Base-by-base conservation (phyloP, 1,139 yeast genomes). In the Yarrowia galli region DNA sequence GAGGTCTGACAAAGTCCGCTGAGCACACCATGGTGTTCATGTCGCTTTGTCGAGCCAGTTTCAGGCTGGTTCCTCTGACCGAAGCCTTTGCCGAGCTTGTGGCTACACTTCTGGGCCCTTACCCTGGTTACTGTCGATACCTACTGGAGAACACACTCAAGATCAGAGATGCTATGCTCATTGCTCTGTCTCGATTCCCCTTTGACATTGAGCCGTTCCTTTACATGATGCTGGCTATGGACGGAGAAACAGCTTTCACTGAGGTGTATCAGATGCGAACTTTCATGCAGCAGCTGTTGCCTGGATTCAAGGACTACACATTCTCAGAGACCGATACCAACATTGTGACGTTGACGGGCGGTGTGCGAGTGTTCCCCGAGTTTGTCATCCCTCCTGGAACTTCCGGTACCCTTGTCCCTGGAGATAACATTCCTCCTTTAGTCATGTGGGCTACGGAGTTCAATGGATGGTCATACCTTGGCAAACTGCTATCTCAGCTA, bases 381-480 rank as follows among this genome's bases (percentile, higher is more conserved):
- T 70, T 79, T 23, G 67, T 82, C 43, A 73, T 85, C 28, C 83
- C 84, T 2, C 75, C 79, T n/a, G 88, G 89, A 3, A 89, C 97
- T 0, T 84, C 82, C 69, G 98, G 95, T 2, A 89, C 88, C 72
- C 78, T 91, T 0, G 77, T 91, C 22, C 83, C 87, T 7, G 71
- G 70, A 12, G 68, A 69, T 13, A 70, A 70, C 22, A 71, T 69
- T 18, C 65, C 72, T 0, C 70, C 76, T 2, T 82, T 91, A 51
- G 89, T 89, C 0, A 84, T 92, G 38, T 92, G 95, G 79, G 79
- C 89, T 54, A 86, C 89, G 75, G 83, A 84, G 7, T 92, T 88
- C 74, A 90, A 88, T 75, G 98, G 98, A 0, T 92, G 98, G 97
- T 85, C 96, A 0, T 80, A 90, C 53, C 73, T 93, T 43, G 98